A percentile compares a stretch with the other conserved stretches of the same genome.
Conservation (phyloP, 1,139 yeast genomes). For the Kodamaea derodonti region DNA sequence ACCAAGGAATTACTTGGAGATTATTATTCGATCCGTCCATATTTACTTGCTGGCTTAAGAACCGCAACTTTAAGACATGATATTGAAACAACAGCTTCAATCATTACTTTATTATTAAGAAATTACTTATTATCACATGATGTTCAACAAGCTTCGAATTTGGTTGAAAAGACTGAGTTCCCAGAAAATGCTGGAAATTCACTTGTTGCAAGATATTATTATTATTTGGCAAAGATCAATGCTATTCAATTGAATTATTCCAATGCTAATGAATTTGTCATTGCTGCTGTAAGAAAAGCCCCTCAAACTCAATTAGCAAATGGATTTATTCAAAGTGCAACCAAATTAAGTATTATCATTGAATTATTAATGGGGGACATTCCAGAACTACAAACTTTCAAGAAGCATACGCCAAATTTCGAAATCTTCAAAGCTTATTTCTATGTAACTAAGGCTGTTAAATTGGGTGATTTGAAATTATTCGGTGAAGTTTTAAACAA, state of each 20-base stretch:
- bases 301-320: constrained; percentile 84
- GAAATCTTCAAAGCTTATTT: constrained; percentile 60
- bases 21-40: constrained; percentile 61
- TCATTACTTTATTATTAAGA: constrained; percentile 79
- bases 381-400: constrained; percentile 85
- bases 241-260: constrained; percentile 94
- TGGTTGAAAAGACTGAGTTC: constrained; percentile 84
- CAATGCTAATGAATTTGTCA: constrained; percentile 82
- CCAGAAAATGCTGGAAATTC: constrained; percentile 87
- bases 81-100: constrained; percentile 82
- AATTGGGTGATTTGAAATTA: constrained; percentile 81
- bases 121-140: constrained; percentile 77
- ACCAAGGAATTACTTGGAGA: constrained; percentile 67
- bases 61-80: constrained; percentile 92
- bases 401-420: constrained; percentile 53
- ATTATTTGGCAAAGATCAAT: constrained; percentile 82
- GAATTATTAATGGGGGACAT: constrained; percentile 96
- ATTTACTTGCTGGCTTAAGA: constrained; percentile 70
- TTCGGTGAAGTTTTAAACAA: constrained; percentile 72
- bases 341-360: constrained; percentile 82
- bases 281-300: constrained; percentile 94
- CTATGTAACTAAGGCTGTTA: constrained; percentile 86
- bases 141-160: constrained; percentile 81
- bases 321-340: constrained; percentile 88
- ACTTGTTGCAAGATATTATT: constrained; percentile 85